Evolutionary conservation across 345 rosid species (phyloP).

Genomic region (Reutealis trisperma): DNA sequence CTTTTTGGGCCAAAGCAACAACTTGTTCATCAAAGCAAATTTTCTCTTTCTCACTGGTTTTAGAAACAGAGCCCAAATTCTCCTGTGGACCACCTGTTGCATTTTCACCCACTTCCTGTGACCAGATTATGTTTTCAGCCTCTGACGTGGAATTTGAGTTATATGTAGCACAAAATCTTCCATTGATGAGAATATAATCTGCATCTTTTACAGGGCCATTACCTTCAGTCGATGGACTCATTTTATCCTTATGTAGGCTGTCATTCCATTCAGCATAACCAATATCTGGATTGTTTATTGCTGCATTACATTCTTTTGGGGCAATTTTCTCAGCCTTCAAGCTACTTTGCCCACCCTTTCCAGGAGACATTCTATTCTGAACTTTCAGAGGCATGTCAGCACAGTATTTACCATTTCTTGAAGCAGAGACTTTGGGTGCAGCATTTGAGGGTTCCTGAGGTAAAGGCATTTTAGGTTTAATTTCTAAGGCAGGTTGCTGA

Average conservation of each 20-base stretch:
- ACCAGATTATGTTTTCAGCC: conserved; percentile 17
- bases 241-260: conserved; percentile 6
- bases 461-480: conserved; percentile 33
- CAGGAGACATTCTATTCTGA: conserved; percentile 44
- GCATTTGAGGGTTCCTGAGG: conserved; percentile 43
- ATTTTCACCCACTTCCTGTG: conserved; percentile 18
- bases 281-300: conserved; percentile 5
- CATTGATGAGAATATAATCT: conserved; percentile 9
- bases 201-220: neutral
- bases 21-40: conserved; percentile 24
- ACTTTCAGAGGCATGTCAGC: conserved; percentile 41
- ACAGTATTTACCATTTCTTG: conserved; percentile 41
- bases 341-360: conserved; percentile 33
- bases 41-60: conserved; percentile 26
- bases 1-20: conserved; percentile 17
- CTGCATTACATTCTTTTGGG: conserved; percentile 9
- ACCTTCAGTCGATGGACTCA: conserved; percentile 12
- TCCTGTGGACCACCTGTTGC: conserved; percentile 4
- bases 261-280: conserved; percentile 13
- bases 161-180: conserved; percentile 4
- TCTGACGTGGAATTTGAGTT: conserved; percentile 15
- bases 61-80: neutral
- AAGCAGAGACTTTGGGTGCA: conserved; percentile 37
- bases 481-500: conserved; percentile 27
- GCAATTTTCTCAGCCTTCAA: conserved; percentile 31